Percentiles rank a stretch among this genome's conserved stretches.
These are phyloP conservation scores for Populus hybrid DNA, from an alignment of 441 rosid genomes.

Conservation along the genomic window DNA sequence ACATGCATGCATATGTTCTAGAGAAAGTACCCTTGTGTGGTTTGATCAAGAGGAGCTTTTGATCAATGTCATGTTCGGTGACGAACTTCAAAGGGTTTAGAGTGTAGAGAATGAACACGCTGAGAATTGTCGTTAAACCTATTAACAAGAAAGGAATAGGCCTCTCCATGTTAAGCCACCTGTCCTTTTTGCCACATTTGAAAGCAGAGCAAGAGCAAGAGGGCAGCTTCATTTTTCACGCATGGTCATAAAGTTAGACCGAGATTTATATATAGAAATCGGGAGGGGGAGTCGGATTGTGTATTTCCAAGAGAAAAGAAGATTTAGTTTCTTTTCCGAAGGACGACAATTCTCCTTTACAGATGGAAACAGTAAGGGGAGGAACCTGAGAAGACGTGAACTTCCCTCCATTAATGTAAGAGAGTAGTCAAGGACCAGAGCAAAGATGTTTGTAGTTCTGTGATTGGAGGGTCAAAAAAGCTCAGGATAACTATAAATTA, in stretches of 20 bases:
- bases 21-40: constrained; percentile 25
- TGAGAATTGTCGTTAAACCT: constrained; percentile 37
- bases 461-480: not conserved
- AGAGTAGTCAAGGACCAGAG: not conserved
- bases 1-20: not conserved
- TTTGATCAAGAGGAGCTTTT: constrained; percentile 16
- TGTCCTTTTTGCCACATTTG: constrained; percentile 18
- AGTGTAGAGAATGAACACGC: constrained; percentile 40
- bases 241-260: not conserved
- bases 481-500: not conserved
- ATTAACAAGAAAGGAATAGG: constrained; percentile 34
- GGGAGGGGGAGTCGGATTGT: not conserved
- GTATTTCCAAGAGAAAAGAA: not conserved
- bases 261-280: too few relatives aligned
- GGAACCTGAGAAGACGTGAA: not conserved
- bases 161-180: constrained; percentile 33
- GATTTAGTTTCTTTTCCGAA: too few relatives aligned
- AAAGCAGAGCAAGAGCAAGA: not conserved
- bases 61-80: constrained; percentile 17
- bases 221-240: constrained; percentile 17
- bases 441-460: not conserved
- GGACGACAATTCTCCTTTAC: not conserved
- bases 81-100: constrained; percentile 39
- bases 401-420: not conserved
- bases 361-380: not conserved